Percentiles rank a stretch among this genome's conserved stretches.
Evolutionary conservation across 2,329 filamentous ascomycete species (phyloP).

Genomic region (Fusarium sulawesiense): DNA sequence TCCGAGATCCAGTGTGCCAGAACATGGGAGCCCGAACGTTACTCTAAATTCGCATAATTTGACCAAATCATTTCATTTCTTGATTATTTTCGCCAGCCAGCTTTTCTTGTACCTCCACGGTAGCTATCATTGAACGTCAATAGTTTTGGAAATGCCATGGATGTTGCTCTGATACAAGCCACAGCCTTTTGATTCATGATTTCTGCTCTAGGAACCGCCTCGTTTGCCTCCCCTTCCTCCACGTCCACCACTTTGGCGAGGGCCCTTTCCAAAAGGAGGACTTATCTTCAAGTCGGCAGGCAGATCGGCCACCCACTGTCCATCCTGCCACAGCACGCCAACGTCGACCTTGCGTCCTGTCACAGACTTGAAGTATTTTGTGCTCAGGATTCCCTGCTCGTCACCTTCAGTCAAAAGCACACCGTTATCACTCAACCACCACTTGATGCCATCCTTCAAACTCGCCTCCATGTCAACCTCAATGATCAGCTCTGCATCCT

Average conservation of each 20-base stretch:
- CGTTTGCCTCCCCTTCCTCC: constrained; percentile 45
- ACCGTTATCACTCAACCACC: constrained; percentile 84
- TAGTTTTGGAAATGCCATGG: neutral
- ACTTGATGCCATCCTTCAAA: constrained; percentile 71
- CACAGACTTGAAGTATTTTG: constrained; percentile 78
- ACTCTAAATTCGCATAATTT: neutral
- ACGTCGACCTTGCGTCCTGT: constrained; percentile 69
- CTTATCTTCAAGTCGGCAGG: constrained; percentile 67
- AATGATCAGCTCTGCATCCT: constrained; percentile 79
- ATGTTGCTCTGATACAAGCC: neutral
- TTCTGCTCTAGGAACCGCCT: constrained; percentile 20
- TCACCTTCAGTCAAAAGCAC: constrained; percentile 75
- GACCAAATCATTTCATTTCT: neutral
- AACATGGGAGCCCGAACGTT: neutral
- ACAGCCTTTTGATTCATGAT: neutral
- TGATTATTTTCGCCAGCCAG: neutral
- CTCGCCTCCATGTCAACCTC: constrained; percentile 79
- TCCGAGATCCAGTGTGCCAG: neutral
- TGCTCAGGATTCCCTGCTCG: constrained; percentile 70
- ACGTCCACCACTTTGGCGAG: constrained; percentile 56
- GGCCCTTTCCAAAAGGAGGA: constrained; percentile 61
- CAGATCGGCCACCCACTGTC: constrained; percentile 73
- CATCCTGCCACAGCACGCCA: constrained; percentile 77
- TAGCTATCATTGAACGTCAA: neutral
- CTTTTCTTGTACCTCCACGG: neutral